Conservation (phyloP, 2,329 filamentous ascomycete genomes). For the Pseudogymnoascus pannorum region DNA sequence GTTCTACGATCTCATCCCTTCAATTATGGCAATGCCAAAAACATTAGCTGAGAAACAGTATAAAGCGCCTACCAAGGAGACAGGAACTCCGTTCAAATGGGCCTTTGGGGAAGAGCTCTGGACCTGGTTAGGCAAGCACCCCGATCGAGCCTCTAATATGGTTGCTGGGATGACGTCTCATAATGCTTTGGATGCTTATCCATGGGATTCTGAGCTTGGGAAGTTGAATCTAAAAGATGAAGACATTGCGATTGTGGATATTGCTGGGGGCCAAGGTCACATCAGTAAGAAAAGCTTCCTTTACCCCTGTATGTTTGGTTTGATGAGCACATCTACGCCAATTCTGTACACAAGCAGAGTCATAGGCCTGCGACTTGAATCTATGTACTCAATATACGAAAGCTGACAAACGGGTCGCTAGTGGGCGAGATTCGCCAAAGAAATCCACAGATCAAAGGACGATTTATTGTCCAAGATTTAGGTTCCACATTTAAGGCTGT, state of each 20-base stretch:
- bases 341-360: not conserved
- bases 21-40: slow-evolving; percentile 21
- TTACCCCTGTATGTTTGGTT: not conserved
- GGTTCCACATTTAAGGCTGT: slow-evolving; percentile 18
- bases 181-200: slow-evolving; percentile 18
- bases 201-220: slow-evolving; percentile 13
- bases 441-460: slow-evolving; percentile 18
- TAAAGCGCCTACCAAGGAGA: slow-evolving; percentile 21
- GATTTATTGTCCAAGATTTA: slow-evolving; percentile 22
- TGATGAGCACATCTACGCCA: not conserved
- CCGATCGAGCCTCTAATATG: slow-evolving; percentile 20
- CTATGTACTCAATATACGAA: not conserved
- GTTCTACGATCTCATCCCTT: slow-evolving; percentile 18
- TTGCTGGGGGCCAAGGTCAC: slow-evolving; percentile 21
- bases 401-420: not conserved
- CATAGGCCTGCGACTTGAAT: not conserved
- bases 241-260: slow-evolving; percentile 20
- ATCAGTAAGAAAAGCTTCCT: slow-evolving; percentile 6
- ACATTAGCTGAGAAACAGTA: slow-evolving; percentile 17
- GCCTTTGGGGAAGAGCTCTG: slow-evolving; percentile 20
- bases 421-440: slow-evolving; percentile 17
- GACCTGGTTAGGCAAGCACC: slow-evolving; percentile 20
- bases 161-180: slow-evolving; percentile 20
- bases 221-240: slow-evolving; percentile 18
- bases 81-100: slow-evolving; percentile 21